Evolutionary conservation across 371 early-diverging fungal genomes (phyloP).

Genomic region (Mortierella sp.): DNA sequence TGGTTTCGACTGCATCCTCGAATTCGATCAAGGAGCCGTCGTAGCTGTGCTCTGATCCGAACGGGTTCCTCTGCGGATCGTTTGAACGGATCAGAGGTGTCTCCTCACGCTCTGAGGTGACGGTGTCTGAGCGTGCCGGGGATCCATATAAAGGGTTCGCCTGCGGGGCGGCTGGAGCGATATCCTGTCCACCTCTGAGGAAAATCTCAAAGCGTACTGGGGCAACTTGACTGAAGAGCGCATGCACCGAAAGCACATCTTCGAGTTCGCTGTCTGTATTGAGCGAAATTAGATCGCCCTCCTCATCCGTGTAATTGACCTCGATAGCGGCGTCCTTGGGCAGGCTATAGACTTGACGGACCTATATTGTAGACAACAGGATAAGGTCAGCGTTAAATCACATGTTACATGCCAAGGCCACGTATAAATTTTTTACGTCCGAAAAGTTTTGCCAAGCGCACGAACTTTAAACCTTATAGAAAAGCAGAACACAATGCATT

Average conservation of each 20-base stretch:
- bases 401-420: too few relatives aligned
- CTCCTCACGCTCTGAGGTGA: conserved; percentile 17
- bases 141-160: neutral
- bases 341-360: conserved; percentile 31
- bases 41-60: conserved; percentile 12
- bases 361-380: conserved; percentile 12
- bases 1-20: conserved; percentile 22
- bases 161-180: neutral
- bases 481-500: conserved; percentile 1
- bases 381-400: neutral
- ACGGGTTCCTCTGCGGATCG: conserved; percentile 1
- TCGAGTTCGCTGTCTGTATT: conserved; percentile 47
- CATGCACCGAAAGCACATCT: conserved; percentile 43
- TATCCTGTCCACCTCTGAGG: conserved; percentile 13
- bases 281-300: conserved; percentile 50
- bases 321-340: conserved; percentile 9
- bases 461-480: neutral
- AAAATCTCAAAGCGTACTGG: conserved; percentile 42
- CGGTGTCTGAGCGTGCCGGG: conserved; percentile 23
- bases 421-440: too few relatives aligned
- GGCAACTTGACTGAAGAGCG: conserved; percentile 33
- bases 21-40: conserved; percentile 50
- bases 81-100: conserved; percentile 2
- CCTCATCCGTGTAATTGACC: conserved; percentile 50
- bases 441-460: neutral